phyloP scores from a whole-genome alignment of 2,329 filamentous ascomycete species.

The Xylariaceae sp. region DNA sequence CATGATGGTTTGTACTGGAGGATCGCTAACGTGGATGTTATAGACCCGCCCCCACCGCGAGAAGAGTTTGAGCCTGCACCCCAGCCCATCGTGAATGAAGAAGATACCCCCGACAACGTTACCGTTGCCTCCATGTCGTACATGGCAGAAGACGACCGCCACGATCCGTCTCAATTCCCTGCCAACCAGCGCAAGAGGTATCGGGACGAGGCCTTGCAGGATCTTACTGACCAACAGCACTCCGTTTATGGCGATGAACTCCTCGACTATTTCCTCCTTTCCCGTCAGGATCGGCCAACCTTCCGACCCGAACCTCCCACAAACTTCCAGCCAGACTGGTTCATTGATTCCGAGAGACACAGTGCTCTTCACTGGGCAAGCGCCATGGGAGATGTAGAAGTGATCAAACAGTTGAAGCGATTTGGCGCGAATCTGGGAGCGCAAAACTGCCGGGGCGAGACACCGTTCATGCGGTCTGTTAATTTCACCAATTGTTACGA shows the following conservation, averaged over 20 bases:
- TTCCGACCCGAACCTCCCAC: conserved; percentile 71
- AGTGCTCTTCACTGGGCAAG: conserved; percentile 96
- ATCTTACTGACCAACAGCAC: conserved; percentile 73
- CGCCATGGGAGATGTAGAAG: conserved; percentile 91
- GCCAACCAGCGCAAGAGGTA: conserved; percentile 71
- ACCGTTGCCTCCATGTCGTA: conserved; percentile 81
- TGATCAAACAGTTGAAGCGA: conserved; percentile 79
- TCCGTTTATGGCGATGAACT: conserved; percentile 88
- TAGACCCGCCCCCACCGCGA: conserved; percentile 36
- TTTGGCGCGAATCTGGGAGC: conserved; percentile 71
- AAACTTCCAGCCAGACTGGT: conserved; percentile 81
- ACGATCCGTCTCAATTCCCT: conserved; percentile 60
- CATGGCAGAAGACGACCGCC: conserved; percentile 75
- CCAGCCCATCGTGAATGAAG: conserved; percentile 61
- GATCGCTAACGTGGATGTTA: conserved; percentile 22
- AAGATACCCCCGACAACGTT: conserved; percentile 76
- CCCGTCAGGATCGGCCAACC: conserved; percentile 70
- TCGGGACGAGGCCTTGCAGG: conserved; percentile 58
- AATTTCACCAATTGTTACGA: conserved; percentile 97
- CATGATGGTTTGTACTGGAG: not conserved
- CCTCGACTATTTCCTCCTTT: conserved; percentile 90
- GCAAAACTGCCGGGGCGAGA: conserved; percentile 71
- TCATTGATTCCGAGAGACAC: conserved; percentile 90
- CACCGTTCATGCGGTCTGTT: conserved; percentile 88
- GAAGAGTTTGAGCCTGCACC: conserved; percentile 64